Percentiles rank a stretch among this genome's conserved stretches.
These are phyloP conservation scores for Aspergillus nanangensis DNA, from an alignment of 495 filamentous ascomycete species.

Conservation along the genomic window DNA sequence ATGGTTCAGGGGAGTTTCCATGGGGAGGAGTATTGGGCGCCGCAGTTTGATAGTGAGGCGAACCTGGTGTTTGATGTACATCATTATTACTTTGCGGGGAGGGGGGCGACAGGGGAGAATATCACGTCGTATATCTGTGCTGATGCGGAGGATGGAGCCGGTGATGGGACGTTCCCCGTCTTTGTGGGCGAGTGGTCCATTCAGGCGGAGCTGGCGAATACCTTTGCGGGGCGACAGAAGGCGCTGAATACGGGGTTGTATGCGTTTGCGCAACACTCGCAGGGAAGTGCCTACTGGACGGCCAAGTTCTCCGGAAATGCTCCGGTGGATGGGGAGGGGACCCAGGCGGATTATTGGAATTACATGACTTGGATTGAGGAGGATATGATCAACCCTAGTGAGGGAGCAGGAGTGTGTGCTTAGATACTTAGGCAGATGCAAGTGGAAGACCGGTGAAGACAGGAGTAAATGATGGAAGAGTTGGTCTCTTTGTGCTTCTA, in stretches of 20 bases:
- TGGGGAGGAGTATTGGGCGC: constrained; percentile 19
- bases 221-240: constrained; percentile 8
- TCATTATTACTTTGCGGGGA: constrained; percentile 22
- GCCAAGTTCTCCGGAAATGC: constrained; percentile 16
- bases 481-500: too few relatives aligned
- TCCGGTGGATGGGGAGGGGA: constrained; percentile 10
- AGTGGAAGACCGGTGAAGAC: too few relatives aligned
- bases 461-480: too few relatives aligned
- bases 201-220: constrained; percentile 14
- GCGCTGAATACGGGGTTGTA: constrained; percentile 19
- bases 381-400: constrained; percentile 2
- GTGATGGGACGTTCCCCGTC: constrained; percentile 24
- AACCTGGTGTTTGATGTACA: constrained; percentile 26
- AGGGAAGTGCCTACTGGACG: constrained; percentile 18
- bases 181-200: constrained; percentile 26
- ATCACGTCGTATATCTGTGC: constrained; percentile 10
- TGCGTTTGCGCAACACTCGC: constrained; percentile 14
- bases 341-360: constrained; percentile 17
- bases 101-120: constrained; percentile 8
- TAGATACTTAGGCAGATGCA: too few relatives aligned
- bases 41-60: constrained; percentile 6
- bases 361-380: constrained; percentile 11
- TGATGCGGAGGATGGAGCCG: constrained; percentile 9
- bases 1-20: constrained; percentile 28
- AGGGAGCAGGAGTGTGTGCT: background rate